Evolutionary conservation across 2,329 filamentous ascomycete genomes (phyloP).

Genomic region (Colletotrichum graminicola): DNA sequence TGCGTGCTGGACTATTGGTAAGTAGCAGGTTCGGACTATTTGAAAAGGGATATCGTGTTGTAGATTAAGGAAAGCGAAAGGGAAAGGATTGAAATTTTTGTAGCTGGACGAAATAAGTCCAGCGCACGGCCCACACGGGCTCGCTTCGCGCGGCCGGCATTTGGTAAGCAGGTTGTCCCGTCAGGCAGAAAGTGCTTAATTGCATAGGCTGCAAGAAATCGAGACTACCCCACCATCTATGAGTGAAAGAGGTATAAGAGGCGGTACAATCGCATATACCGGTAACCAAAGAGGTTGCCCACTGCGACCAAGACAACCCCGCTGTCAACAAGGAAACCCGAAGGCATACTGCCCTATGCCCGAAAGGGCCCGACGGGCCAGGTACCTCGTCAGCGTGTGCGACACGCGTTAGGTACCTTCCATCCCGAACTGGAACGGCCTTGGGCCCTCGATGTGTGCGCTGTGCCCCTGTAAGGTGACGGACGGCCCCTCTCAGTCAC

Average conservation of each 20-base stretch:
- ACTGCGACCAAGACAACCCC: slow-evolving; percentile 12
- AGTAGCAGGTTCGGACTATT: not conserved
- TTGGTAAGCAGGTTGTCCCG: not conserved
- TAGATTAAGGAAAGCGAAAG: not conserved
- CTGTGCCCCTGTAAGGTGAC: slow-evolving; percentile 1
- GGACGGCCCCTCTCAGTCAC: slow-evolving; percentile 10
- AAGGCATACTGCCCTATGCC: slow-evolving; percentile 21
- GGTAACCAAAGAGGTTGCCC: slow-evolving; percentile 6
- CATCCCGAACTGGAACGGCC: not conserved
- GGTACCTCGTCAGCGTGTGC: not conserved
- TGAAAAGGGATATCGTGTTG: not conserved
- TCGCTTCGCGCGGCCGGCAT: not conserved
- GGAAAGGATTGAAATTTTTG: slow-evolving; percentile 6
- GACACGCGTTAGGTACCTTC: slow-evolving; percentile 8
- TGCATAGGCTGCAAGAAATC: not conserved
- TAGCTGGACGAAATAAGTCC: not conserved
- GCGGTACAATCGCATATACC: slow-evolving; percentile 13
- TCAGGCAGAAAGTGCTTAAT: not conserved
- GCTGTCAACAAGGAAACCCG: slow-evolving; percentile 12
- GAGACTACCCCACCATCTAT: not conserved
- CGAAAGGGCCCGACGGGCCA: not conserved
- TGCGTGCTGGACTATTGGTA: not conserved
- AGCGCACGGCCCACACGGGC: slow-evolving; percentile 15
- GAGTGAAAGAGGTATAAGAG: not conserved
- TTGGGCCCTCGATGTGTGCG: slow-evolving; percentile 8